Percentiles rank a stretch among this genome's conserved stretches.
phyloP scores from a whole-genome alignment of 345 rosid species.

The Viola odorata region DNA sequence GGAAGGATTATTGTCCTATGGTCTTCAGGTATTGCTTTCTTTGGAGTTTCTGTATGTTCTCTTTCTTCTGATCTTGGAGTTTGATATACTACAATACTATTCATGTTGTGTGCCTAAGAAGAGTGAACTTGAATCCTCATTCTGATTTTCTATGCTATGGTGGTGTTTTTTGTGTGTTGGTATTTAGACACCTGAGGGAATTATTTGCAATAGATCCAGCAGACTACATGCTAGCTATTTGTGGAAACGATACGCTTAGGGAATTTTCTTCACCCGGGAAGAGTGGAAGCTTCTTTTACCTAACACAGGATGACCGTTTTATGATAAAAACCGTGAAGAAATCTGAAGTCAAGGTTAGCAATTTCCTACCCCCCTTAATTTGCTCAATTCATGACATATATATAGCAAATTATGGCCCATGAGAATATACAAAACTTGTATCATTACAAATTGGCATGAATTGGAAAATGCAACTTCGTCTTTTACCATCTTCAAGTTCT shows the following conservation, averaged over 20 bases:
- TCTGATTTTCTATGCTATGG: conserved; percentile 16
- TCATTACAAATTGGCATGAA: neutral
- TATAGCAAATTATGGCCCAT: neutral
- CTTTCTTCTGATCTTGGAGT: neutral
- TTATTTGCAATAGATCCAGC: conserved; percentile 57
- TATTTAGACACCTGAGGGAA: conserved; percentile 54
- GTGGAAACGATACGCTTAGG: conserved; percentile 64
- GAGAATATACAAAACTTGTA: neutral
- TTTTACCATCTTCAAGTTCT: too few relatives aligned
- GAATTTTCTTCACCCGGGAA: conserved; percentile 74
- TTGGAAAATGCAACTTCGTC: neutral
- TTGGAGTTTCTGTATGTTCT: neutral
- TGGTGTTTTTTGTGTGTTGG: conserved; percentile 27
- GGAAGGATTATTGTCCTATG: conserved; percentile 82
- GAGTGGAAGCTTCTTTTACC: conserved; percentile 68
- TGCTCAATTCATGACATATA: neutral
- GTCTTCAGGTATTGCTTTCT: conserved; percentile 51
- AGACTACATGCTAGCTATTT: conserved; percentile 66
- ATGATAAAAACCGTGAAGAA: conserved; percentile 77
- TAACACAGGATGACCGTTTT: conserved; percentile 61
- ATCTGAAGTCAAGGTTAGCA: conserved; percentile 61
- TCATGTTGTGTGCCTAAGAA: neutral
- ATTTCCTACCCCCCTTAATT: neutral
- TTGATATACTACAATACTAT: too few relatives aligned
- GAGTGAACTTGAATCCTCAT: neutral